Base-by-base conservation (phyloP, 768 basidiomycete species). In the Boletus reticuloceps region DNA sequence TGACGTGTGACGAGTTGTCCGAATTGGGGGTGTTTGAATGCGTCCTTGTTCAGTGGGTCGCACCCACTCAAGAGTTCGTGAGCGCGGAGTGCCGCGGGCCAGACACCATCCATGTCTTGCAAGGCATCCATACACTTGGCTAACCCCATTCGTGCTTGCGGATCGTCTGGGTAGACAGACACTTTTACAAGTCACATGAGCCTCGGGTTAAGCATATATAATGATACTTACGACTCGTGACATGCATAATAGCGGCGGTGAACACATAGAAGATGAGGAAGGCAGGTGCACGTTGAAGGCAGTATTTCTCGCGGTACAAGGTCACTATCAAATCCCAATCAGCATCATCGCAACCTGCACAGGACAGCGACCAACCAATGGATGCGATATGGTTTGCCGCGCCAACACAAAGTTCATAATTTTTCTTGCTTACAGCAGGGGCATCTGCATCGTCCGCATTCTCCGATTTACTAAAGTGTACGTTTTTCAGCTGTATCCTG, bases 201-300 rank as follows among this genome's bases (percentile, higher is more conserved):
- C 22, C 5, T 22, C 37, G 19, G 6, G 16, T 11, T 29, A 34
- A 53, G 12, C 14, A 43, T 37, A 49, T 20, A 25, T 25, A 47
- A 47, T 6, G 4, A 19, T 27, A 19, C 89, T 60, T 64, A 92
- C 89, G 69, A 39, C 76, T 84, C 3, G 83, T 83, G 44, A 89
- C 81, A 62, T 91, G 90, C 86, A 88, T 89, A 50, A 91, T 82
- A 53, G 82, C 82, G 16, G 89, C 88, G 4, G 86, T 86, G 73
- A 92, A 92, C 16, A 89, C 75, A 63, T 90, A 91, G 64, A 90
- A 92, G 62, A 81, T 85, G 29, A 89, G 71, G 65, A 89, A 91
- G 5, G 85, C 86, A 2, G 89, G 74, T 17, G 82, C 82, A 14
- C 80, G 79, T 46, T 78, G 77, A 54, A 89, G 74, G 41, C 79